Evolutionary conservation across 495 filamentous ascomycete genomes (phyloP).

Genomic region (Filosporella fistucella): DNA sequence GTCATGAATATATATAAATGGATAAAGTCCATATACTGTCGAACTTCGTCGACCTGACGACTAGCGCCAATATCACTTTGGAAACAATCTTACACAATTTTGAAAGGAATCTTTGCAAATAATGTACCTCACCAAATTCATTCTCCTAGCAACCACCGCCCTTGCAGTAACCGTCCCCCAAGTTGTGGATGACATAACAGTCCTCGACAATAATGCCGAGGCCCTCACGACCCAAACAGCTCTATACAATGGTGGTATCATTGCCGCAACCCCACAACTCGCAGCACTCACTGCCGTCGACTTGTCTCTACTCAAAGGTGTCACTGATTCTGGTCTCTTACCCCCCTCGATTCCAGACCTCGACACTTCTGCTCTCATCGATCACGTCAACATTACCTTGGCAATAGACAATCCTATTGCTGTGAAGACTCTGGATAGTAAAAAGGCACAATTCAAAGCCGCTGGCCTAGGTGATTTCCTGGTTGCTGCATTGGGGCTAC

Average conservation of each 20-base stretch:
- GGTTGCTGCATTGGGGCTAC: neutral
- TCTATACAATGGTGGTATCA: neutral
- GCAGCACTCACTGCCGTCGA: neutral
- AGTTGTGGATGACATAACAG: conserved; percentile 1
- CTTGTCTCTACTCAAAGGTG: neutral
- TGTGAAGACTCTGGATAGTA: neutral
- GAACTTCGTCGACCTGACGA: too few relatives aligned
- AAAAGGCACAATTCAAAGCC: neutral
- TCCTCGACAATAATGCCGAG: conserved; percentile 2
- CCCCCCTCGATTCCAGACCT: neutral
- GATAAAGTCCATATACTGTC: too few relatives aligned
- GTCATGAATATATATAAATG: too few relatives aligned
- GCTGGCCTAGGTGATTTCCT: neutral
- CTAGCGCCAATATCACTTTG: too few relatives aligned
- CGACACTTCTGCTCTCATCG: neutral
- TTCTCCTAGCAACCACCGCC: neutral
- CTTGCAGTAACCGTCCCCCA: neutral
- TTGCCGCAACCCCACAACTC: neutral
- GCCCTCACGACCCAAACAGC: neutral
- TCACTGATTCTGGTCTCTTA: neutral
- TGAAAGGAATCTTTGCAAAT: too few relatives aligned
- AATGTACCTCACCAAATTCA: too few relatives aligned
- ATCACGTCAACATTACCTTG: neutral
- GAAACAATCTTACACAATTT: too few relatives aligned
- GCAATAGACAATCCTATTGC: conserved; percentile 5